These are phyloP conservation scores for Coriolopsis trogii DNA, from an alignment of 1,284 basidiomycete genomes.

Conservation along the genomic window DNA sequence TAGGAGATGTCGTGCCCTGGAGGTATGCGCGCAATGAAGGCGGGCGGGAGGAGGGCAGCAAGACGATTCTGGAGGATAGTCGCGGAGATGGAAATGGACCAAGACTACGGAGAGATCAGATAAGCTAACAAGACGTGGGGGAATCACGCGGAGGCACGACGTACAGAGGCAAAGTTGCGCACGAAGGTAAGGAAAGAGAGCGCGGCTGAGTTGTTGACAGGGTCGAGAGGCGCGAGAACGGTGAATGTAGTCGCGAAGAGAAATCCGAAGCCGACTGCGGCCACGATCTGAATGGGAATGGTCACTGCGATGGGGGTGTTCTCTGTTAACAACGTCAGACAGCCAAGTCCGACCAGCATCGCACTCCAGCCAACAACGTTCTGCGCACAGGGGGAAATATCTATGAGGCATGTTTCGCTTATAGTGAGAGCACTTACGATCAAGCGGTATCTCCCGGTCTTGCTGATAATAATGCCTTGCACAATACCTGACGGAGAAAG, in stretches of 20 bases:
- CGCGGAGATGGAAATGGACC: conserved; percentile 8
- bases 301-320: conserved; percentile 33
- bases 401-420: no score
- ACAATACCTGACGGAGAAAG: conserved; percentile 35
- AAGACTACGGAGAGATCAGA: conserved; percentile 3
- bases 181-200: conserved; percentile 35
- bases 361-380: conserved; percentile 43
- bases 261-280: conserved; percentile 29
- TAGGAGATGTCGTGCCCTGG: conserved; percentile 10
- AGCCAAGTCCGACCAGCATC: conserved; percentile 38
- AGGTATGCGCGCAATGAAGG: conserved; percentile 9
- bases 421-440: no score
- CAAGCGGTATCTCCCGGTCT: no score
- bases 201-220: conserved; percentile 31
- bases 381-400: no score
- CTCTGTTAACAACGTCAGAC: conserved; percentile 40
- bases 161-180: conserved; percentile 29
- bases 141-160: no score
- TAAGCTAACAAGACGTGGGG: not conserved
- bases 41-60: not conserved
- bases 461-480: no score
- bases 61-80: conserved; percentile 19
- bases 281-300: conserved; percentile 37
- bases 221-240: conserved; percentile 37
- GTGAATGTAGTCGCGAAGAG: conserved; percentile 28